Base-by-base conservation (phyloP, 352 stramenopile genomes). In the Aphanomyces invadans region DNA sequence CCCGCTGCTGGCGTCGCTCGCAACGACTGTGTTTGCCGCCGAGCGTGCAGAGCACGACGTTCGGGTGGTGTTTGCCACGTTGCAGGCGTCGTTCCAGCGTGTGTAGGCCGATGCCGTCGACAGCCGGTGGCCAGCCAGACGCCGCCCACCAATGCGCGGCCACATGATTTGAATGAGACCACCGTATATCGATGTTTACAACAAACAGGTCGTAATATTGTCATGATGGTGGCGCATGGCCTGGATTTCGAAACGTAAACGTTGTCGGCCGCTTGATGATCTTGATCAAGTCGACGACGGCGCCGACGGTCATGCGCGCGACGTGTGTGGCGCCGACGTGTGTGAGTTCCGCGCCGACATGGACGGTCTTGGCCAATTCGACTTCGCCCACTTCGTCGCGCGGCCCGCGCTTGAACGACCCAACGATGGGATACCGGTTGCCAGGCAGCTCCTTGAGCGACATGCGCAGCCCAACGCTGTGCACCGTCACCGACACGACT, bases 61-160 rank as follows among this genome's bases (percentile, higher is more conserved):
- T 12, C 83, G 78, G 54, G 87, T 85, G 54, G 78, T 88, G n/a
- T 92, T 89, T 64, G 73, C 89, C 52, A 75, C 83, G 56, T 51
- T 92, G 49, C 73, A 76, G 21, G 79, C 88, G 65, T 88, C 81
- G 51, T 92, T 89, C 57, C 79, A 67, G 21, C n/a, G 19, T 26
- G 48, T 38, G 4, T 67, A 65, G 29, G 19, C 7, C 29, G 15
- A 36, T 7, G 23, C 1, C 4, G 17, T 36, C n/a, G n/a, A n/a
- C n/a, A n/a, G n/a, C n/a, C n/a, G n/a, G n/a, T n/a, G n/a, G n/a
- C n/a, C n/a, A n/a, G n/a, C n/a, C n/a, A n/a, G n/a, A n/a, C n/a
- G n/a, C n/a, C n/a, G n/a, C n/a, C n/a, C n/a, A n/a, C n/a, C n/a
- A n/a, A n/a, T n/a, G n/a, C n/a, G n/a, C n/a, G n/a, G n/a, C n/a